phyloP scores from a whole-genome alignment of 371 early-diverging fungal genomes.

The Chytridium lagenaria region DNA sequence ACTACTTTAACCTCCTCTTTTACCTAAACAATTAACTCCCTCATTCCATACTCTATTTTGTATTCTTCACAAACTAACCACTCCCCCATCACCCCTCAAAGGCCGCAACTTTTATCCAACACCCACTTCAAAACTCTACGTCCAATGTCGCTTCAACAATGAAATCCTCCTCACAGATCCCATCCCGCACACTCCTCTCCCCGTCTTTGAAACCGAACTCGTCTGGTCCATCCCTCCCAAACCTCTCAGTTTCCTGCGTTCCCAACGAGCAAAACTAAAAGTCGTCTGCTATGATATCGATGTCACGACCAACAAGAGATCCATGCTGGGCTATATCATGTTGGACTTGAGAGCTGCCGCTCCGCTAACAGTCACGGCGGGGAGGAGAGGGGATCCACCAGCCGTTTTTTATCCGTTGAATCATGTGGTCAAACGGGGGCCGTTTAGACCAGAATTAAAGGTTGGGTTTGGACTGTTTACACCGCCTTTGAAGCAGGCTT shows the following conservation, averaged over 20 bases:
- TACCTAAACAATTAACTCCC: too few relatives aligned
- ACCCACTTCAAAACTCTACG: conserved; percentile 46
- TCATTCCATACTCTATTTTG: too few relatives aligned
- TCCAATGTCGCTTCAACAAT: conserved; percentile 64
- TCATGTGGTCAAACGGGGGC: background rate
- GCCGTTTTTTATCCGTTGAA: background rate
- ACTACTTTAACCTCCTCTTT: too few relatives aligned
- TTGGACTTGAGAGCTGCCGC: conserved; percentile 55
- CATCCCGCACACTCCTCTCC: conserved; percentile 39
- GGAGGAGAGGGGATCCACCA: background rate
- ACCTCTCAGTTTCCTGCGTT: conserved; percentile 49
- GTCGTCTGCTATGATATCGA: conserved; percentile 49
- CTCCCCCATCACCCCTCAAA: too few relatives aligned
- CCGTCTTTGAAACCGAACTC: conserved; percentile 60
- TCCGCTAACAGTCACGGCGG: background rate
- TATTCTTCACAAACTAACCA: too few relatives aligned
- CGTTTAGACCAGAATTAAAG: conserved; percentile 52
- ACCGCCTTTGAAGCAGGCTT: too few relatives aligned
- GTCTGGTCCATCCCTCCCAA: conserved; percentile 55
- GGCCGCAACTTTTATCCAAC: conserved; percentile 43
- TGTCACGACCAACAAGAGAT: conserved; percentile 30
- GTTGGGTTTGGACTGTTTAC: conserved; percentile 48
- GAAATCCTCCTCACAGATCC: conserved; percentile 59
- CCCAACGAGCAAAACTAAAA: conserved; percentile 56
- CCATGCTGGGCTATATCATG: conserved; percentile 55